A percentile compares a stretch with the other conserved stretches of the same genome.
Evolutionary conservation across 495 filamentous ascomycete genomes (phyloP).

Genomic region (Penicillium manginii): DNA sequence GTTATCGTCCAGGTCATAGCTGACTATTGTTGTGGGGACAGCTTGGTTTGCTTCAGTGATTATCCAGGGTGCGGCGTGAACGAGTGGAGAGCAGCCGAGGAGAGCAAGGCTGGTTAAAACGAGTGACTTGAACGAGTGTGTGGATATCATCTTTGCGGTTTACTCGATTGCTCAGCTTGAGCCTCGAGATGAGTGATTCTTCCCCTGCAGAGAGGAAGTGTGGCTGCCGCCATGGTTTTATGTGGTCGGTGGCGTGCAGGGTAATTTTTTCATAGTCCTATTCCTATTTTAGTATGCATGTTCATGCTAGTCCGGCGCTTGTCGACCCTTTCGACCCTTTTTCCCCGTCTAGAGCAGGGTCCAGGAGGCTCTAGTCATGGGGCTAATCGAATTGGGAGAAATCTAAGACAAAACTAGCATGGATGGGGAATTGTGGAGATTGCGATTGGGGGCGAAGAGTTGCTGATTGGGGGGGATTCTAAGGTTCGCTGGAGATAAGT

Average conservation of each 20-base stretch:
- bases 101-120: conserved; percentile 21
- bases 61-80: conserved; percentile 37
- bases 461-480: background rate
- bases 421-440: background rate
- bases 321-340: too few relatives aligned
- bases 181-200: too few relatives aligned
- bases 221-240: background rate
- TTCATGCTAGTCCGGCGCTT: background rate
- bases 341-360: background rate
- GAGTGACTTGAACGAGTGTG: conserved; percentile 31
- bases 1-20: conserved; percentile 14
- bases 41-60: conserved; percentile 34
- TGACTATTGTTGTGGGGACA: conserved; percentile 7
- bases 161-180: too few relatives aligned
- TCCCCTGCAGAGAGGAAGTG: background rate
- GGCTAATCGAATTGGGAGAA: background rate
- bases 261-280: background rate
- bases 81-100: conserved; percentile 11
- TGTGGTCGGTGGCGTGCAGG: background rate
- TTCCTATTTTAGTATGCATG: background rate
- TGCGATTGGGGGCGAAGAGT: background rate
- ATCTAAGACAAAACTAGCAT: background rate
- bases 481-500: too few relatives aligned
- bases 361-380: background rate
- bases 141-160: background rate